Percentiles rank a stretch among this genome's conserved stretches.
Conservation (phyloP, 768 basidiomycete genomes). For the Leucosporidium scottii region DNA sequence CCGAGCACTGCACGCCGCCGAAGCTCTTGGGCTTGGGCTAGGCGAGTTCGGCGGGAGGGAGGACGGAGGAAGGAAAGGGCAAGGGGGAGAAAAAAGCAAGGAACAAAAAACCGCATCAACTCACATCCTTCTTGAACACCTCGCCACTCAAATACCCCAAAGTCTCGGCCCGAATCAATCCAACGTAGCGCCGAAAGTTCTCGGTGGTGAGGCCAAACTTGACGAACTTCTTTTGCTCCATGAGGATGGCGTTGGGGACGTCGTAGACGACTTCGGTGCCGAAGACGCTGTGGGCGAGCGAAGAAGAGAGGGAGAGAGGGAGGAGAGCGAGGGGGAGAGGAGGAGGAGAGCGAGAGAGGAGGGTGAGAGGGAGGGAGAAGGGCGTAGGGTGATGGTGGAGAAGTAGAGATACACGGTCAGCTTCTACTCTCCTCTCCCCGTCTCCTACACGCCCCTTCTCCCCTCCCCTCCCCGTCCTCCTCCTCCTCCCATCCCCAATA, state of each 20-base stretch:
- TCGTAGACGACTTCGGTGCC: conserved; percentile 98
- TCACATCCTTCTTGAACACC: conserved; percentile 24
- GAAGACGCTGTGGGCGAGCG: conserved; percentile 60
- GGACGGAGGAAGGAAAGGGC: background rate
- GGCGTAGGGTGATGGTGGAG: no score
- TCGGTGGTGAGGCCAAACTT: conserved; percentile 91
- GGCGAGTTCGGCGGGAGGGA: no score
- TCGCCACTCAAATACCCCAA: conserved; percentile 23
- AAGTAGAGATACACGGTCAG: no score
- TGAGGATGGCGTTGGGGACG: conserved; percentile 87
- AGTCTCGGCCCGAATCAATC: conserved; percentile 34
- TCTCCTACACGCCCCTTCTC: no score
- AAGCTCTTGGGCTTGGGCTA: no score
- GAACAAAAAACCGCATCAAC: no score
- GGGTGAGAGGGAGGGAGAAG: background rate
- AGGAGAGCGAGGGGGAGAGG: conserved; percentile 54
- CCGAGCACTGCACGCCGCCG: no score
- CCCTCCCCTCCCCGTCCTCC: no score
- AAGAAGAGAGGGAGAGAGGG: no score
- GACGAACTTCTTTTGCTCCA: conserved; percentile 99
- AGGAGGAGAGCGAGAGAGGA: background rate
- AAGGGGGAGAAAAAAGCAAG: background rate
- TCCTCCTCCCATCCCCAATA: no score
- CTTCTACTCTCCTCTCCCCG: no score
- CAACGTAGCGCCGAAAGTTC: conserved; percentile 75